These are phyloP conservation scores for Linum usitatissimum DNA, from an alignment of 345 rosid species.

Conservation along the genomic window DNA sequence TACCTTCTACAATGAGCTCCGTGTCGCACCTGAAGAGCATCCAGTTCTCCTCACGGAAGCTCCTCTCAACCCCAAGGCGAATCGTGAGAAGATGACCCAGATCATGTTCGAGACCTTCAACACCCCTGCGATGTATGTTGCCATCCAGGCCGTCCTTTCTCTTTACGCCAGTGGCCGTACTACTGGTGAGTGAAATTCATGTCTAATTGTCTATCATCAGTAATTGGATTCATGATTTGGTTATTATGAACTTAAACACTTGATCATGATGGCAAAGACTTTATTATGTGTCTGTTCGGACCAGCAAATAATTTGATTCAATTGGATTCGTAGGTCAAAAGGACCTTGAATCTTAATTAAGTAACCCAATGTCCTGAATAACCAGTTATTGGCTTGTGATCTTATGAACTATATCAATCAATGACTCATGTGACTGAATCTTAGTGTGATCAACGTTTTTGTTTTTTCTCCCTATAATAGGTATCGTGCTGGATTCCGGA, in stretches of 20 bases:
- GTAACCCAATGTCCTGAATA: neutral
- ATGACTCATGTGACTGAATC: neutral
- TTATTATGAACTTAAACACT: no score
- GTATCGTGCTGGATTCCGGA: slow-evolving; percentile 6
- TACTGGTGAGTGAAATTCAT: neutral
- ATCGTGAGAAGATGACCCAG: slow-evolving; percentile 7
- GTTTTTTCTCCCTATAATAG: neutral
- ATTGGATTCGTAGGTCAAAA: neutral
- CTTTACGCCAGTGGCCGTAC: slow-evolving; percentile 7
- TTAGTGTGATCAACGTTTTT: neutral
- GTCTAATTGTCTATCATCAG: neutral
- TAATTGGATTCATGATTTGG: neutral
- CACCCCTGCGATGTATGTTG: slow-evolving; percentile 4
- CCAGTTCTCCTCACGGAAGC: slow-evolving; percentile 5
- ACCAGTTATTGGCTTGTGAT: neutral
- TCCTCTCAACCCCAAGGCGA: slow-evolving; percentile 6
- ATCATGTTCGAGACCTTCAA: slow-evolving; percentile 4
- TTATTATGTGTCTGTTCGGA: neutral
- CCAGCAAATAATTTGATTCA: neutral
- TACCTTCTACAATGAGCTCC: slow-evolving; percentile 7
- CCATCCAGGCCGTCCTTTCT: slow-evolving; percentile 5
- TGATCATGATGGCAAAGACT: neutral
- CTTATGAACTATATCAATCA: neutral
- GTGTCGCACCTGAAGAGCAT: slow-evolving; percentile 3
- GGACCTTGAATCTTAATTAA: neutral